Evolutionary conservation across 768 basidiomycete genomes (phyloP).

Genomic region (Amyloporia xantha): DNA sequence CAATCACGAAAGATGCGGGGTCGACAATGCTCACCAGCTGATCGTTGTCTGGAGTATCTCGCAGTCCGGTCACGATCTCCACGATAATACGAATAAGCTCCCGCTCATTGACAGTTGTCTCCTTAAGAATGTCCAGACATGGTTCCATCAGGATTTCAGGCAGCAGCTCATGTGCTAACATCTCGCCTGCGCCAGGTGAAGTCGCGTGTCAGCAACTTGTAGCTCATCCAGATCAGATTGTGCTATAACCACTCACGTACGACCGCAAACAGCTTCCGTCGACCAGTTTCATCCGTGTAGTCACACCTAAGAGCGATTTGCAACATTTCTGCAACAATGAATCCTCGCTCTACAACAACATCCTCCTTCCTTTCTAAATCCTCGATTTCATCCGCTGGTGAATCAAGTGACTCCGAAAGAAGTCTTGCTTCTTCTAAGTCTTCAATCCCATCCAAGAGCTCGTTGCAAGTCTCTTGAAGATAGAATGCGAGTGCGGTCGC

Average conservation of each 20-base stretch:
- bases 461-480: conserved; percentile 39
- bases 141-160: conserved; percentile 37
- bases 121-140: conserved; percentile 41
- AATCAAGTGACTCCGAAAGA: not conserved
- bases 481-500: conserved; percentile 38
- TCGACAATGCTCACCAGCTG: no score
- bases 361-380: conserved; percentile 21
- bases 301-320: conserved; percentile 38
- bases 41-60: conserved; percentile 25
- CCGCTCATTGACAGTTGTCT: conserved; percentile 37
- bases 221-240: no score
- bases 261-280: conserved; percentile 44
- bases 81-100: conserved; percentile 46
- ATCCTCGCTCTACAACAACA: conserved; percentile 20
- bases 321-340: conserved; percentile 40
- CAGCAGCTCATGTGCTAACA: conserved; percentile 38
- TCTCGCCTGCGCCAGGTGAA: conserved; percentile 31
- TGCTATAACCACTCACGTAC: conserved; percentile 42
- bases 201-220: not conserved
- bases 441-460: conserved; percentile 29
- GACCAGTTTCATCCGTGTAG: conserved; percentile 47
- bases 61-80: conserved; percentile 42
- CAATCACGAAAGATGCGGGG: no score
- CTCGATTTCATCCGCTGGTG: conserved; percentile 4
- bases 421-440: conserved; percentile 22